Evolutionary conservation across 2,329 filamentous ascomycete genomes (phyloP), one percentile per base, ranked within the genome.

Genomic region (Aspergillus costaricaensis): DNA sequence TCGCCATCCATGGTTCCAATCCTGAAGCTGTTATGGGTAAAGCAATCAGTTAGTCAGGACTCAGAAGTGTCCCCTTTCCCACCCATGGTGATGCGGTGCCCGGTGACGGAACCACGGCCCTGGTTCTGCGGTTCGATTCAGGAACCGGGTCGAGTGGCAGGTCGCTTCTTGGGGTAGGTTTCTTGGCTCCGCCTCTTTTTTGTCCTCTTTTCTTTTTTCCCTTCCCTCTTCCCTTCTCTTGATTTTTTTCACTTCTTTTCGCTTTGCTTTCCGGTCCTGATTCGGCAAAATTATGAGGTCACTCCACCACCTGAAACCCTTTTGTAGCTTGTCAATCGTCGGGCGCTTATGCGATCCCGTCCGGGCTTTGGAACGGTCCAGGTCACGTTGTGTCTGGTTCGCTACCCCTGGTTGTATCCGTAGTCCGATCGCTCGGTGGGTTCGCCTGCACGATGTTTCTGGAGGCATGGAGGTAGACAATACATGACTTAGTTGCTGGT

Each of bases 321-420:
- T 55, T 27, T 30, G 53, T 27, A 55, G 53, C 53, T 55, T 55
- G 53, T 55, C 53, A 44, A 55, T 48, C 23, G 36, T 32, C 25
- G 53, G 53, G 53, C 53, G 53, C 53, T 55, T 36, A 27, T 47
- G 39, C 53, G 23, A 55, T 55, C 25, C 53, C 39, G 53, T 25
- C 52, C 53, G 53, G 39, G 25, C 39, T 25, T 50, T 57, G 47
- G 55, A 57, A 57, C 47, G 47, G 55, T 57, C 47, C 55, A 57
- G 55, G 44, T 57, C 55, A 57, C 55, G 55, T 57, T 57, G 55
- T 39, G 52, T 17, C 47, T 57, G 44, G 43, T 50, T 57, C 44
- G 55, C n/a, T 21, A 21, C 55, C 36, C 17, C 23, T 41, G 41
- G 38, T 54, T 17, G 52, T 44, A 14, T 44, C 30, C 39, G 39